phyloP scores from a whole-genome alignment of 345 rosid genomes.

The Rhizophora apiculata region DNA sequence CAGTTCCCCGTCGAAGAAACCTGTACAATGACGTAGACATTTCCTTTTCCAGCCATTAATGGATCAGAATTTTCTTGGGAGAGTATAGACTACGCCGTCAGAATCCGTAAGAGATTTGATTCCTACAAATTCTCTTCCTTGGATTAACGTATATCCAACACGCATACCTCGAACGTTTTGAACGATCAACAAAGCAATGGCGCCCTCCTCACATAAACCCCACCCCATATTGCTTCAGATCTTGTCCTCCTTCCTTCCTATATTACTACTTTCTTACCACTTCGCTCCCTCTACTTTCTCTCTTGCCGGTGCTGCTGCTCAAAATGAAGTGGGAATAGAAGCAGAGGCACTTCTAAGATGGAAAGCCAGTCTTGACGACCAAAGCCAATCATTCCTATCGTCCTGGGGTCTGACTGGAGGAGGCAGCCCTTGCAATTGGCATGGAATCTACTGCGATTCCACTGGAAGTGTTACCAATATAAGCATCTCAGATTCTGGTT shows the following conservation, averaged over 20 bases:
- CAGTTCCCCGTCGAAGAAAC: too few species aligned
- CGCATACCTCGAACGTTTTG: too few species aligned
- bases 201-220: too few species aligned
- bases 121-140: too few species aligned
- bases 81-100: too few species aligned
- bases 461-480: conserved; percentile 8
- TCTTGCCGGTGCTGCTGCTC: not conserved
- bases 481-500: not conserved
- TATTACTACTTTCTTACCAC: not conserved
- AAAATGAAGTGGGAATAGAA: not conserved
- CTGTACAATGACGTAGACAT: too few species aligned
- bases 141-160: too few species aligned
- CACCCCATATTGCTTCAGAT: too few species aligned
- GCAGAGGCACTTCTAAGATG: conserved; percentile 22
- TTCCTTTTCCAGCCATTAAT: too few species aligned
- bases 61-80: too few species aligned
- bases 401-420: not conserved
- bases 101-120: too few species aligned
- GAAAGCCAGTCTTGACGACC: conserved; percentile 19
- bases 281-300: not conserved
- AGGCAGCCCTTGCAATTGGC: conserved; percentile 17
- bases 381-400: conserved; percentile 1
- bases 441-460: conserved; percentile 12
- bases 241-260: not conserved
- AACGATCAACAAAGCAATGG: too few species aligned